These are phyloP conservation scores for Craspedostauros australis DNA, from an alignment of 108 stramenopile genomes.

Conservation along the genomic window DNA sequence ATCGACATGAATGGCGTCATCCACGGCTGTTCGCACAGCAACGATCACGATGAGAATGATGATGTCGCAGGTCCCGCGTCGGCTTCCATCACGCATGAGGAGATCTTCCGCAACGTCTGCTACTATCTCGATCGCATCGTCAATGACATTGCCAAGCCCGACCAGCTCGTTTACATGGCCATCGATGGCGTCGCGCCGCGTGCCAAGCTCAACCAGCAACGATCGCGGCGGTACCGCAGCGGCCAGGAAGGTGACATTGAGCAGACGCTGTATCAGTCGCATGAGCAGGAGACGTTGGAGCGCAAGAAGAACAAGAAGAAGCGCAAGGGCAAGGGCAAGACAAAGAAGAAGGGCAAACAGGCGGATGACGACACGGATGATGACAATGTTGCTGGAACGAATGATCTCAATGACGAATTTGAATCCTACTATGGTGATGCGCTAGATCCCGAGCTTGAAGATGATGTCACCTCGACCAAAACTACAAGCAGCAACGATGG, in stretches of 20 bases:
- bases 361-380: constrained; percentile 27
- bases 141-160: constrained; percentile 83
- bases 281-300: constrained; percentile 48
- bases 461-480: constrained; percentile 5
- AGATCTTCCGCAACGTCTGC: constrained; percentile 77
- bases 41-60: constrained; percentile 52
- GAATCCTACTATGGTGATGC: too few relatives aligned
- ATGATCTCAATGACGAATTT: not conserved
- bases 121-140: constrained; percentile 90
- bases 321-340: constrained; percentile 15
- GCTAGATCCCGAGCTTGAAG: too few relatives aligned
- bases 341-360: constrained; percentile 8
- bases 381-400: constrained; percentile 1
- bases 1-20: constrained; percentile 98
- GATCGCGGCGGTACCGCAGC: constrained; percentile 89
- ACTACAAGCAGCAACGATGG: constrained; percentile 1
- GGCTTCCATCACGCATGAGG: constrained; percentile 37
- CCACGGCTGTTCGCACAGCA: constrained; percentile 93
- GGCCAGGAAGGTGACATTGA: constrained; percentile 86
- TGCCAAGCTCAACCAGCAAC: constrained; percentile 99
- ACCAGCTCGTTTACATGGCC: constrained; percentile 88
- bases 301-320: constrained; percentile 30
- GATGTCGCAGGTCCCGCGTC: constrained; percentile 6
- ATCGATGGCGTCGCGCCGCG: constrained; percentile 98
- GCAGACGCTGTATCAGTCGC: constrained; percentile 59